Percentiles rank a stretch among this genome's conserved stretches.
Evolutionary conservation across 2,329 filamentous ascomycete species (phyloP).

Genomic region (Apiospora hydei): DNA sequence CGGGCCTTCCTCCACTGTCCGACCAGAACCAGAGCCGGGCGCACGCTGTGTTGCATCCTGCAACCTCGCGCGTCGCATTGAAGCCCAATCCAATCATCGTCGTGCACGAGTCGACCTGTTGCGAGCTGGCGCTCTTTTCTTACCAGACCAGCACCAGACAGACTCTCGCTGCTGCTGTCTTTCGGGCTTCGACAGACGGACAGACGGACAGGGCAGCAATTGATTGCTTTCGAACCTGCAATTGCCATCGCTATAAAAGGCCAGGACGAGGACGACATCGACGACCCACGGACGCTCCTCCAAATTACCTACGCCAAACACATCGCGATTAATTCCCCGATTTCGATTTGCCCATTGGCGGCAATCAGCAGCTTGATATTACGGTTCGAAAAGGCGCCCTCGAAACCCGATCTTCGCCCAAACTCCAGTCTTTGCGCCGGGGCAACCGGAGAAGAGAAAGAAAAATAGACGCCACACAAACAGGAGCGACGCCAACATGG

Average conservation of each 20-base stretch:
- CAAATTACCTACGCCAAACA: background rate
- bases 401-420: background rate
- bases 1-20: background rate
- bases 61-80: slow-evolving; percentile 16
- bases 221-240: background rate
- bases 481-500: background rate
- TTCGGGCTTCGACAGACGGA: background rate
- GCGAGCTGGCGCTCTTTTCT: slow-evolving; percentile 1
- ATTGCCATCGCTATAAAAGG: background rate
- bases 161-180: background rate
- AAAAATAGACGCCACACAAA: too few relatives aligned
- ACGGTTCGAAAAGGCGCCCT: background rate
- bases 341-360: background rate
- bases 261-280: background rate
- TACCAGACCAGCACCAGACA: background rate
- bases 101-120: slow-evolving; percentile 2
- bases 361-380: background rate
- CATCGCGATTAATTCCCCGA: background rate
- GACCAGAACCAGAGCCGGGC: background rate
- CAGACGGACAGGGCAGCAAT: background rate
- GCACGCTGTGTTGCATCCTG: background rate
- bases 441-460: background rate
- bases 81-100: slow-evolving; percentile 23
- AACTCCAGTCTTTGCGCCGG: background rate
- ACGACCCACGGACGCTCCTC: background rate